phyloP scores from a whole-genome alignment of 192 early-diverging fungal genomes.

The Coemansia sp. region DNA sequence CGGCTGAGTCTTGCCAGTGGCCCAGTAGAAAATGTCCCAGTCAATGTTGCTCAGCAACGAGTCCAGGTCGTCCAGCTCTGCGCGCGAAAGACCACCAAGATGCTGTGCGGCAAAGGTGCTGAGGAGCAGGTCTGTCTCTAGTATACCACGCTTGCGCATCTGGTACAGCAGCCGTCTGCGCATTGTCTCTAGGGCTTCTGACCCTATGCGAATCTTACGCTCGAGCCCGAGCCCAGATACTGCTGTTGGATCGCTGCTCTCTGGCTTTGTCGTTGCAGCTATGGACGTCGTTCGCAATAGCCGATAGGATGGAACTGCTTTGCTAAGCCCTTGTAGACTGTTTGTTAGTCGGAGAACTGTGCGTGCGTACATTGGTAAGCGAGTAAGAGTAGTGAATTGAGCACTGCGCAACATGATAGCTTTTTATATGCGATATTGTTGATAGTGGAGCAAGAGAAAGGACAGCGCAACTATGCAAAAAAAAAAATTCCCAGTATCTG shows the following conservation, averaged over 20 bases:
- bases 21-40: conserved; percentile 98
- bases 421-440: background rate
- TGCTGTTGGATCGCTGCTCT: background rate
- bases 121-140: conserved; percentile 88
- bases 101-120: conserved; percentile 81
- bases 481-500: background rate
- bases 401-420: background rate
- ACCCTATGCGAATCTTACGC: conserved; percentile 50
- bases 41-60: conserved; percentile 81
- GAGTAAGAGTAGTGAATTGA: background rate
- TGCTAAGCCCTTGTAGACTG: background rate
- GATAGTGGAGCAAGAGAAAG: background rate
- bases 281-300: background rate
- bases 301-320: background rate
- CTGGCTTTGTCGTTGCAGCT: background rate
- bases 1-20: conserved; percentile 62
- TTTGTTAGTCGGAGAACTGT: background rate
- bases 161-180: conserved; percentile 81
- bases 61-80: conserved; percentile 76
- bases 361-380: background rate
- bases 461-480: background rate
- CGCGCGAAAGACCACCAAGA: conserved; percentile 53
- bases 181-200: conserved; percentile 71
- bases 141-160: conserved; percentile 90
- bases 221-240: conserved; percentile 17